phyloP scores from a whole-genome alignment of 371 early-diverging fungal genomes.

The Apophysomyces elegans region DNA sequence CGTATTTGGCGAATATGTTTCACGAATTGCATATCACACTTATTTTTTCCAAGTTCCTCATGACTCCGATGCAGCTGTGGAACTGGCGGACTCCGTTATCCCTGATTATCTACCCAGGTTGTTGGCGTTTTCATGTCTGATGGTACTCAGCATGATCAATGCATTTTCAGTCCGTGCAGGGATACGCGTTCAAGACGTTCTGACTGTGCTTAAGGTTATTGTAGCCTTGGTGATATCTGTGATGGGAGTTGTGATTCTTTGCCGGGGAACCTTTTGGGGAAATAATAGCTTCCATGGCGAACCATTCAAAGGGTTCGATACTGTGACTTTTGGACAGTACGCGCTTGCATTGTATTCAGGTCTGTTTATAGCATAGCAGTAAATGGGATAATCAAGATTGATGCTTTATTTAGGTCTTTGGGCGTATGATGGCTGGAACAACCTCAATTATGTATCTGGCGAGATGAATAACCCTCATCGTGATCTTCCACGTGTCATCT shows the following conservation, averaged over 20 bases:
- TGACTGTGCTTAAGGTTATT: slow-evolving; percentile 82
- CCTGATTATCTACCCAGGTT: slow-evolving; percentile 69
- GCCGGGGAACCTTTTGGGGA: slow-evolving; percentile 54
- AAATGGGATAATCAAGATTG: background rate
- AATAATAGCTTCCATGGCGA: slow-evolving; percentile 66
- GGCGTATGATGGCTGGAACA: slow-evolving; percentile 93
- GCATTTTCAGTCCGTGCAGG: slow-evolving; percentile 73
- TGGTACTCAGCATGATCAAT: slow-evolving; percentile 73
- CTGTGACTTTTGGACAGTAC: slow-evolving; percentile 68
- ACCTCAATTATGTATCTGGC: slow-evolving; percentile 86
- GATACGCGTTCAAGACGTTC: slow-evolving; percentile 77
- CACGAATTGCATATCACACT: slow-evolving; percentile 65
- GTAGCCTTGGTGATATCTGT: slow-evolving; percentile 78
- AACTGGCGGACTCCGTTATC: slow-evolving; percentile 53
- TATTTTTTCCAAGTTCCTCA: slow-evolving; percentile 52
- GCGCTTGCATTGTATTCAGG: slow-evolving; percentile 80
- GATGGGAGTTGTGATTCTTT: slow-evolving; percentile 75
- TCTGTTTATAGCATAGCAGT: slow-evolving; percentile 10
- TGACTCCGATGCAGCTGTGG: slow-evolving; percentile 48
- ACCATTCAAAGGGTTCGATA: slow-evolving; percentile 62
- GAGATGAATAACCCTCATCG: slow-evolving; percentile 87
- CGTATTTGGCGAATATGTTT: slow-evolving; percentile 79
- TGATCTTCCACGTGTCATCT: slow-evolving; percentile 75
- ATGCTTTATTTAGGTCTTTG: slow-evolving; percentile 67
- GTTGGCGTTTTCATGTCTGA: slow-evolving; percentile 67